phyloP scores from a whole-genome alignment of 306 rosid species.

The Macrotyloma uniflorum region DNA sequence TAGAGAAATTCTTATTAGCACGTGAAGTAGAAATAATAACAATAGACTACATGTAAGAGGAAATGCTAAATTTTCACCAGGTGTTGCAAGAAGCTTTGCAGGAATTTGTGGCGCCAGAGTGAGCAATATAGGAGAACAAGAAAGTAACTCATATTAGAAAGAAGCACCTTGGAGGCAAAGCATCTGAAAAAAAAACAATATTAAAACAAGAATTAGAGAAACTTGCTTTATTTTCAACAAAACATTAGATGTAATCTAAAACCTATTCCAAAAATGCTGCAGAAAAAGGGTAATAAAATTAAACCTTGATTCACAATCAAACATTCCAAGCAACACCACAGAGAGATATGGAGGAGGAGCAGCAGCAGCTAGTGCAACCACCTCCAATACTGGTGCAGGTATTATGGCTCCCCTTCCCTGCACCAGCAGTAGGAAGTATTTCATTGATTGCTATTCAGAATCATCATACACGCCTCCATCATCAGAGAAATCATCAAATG shows the following conservation, averaged over 20 bases:
- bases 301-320: slow-evolving; percentile 38
- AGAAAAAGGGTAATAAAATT: background rate
- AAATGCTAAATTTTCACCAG: slow-evolving; percentile 23
- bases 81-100: slow-evolving; percentile 2
- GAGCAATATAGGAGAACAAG: background rate
- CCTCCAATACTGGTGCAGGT: slow-evolving; percentile 52
- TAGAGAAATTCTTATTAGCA: background rate
- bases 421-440: slow-evolving; percentile 49
- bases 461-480: slow-evolving; percentile 56
- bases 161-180: background rate
- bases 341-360: slow-evolving; percentile 14
- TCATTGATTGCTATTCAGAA: slow-evolving; percentile 64
- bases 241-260: background rate
- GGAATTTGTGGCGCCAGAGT: background rate
- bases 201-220: background rate
- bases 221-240: background rate
- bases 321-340: slow-evolving; percentile 30
- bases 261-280: background rate
- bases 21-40: background rate
- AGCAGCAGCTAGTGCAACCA: slow-evolving; percentile 39
- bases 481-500: slow-evolving; percentile 81
- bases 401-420: slow-evolving; percentile 48
- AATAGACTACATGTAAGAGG: background rate
- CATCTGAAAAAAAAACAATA: slow-evolving; percentile 38
- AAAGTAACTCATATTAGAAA: slow-evolving; percentile 11